Base-by-base conservation (phyloP, 768 basidiomycete species). In the Royoungia palumana region DNA sequence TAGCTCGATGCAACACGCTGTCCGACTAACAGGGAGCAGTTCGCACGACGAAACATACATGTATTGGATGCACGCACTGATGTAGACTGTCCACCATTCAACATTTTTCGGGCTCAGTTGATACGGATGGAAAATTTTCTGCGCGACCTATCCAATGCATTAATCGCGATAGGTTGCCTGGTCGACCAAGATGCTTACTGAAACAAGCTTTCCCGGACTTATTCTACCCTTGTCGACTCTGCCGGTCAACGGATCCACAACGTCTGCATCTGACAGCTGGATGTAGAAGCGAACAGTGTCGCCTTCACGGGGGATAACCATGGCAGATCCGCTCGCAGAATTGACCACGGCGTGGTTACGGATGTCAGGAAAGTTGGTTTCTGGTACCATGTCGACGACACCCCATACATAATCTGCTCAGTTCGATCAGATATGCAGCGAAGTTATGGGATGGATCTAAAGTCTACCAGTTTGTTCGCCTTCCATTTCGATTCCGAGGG, bases 331-430 rank as follows among this genome's bases (percentile, higher is more conserved):
- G 41, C 78, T 74, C 34, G 74, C 72, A 0, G 87, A 88, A 64
- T 89, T 86, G 17, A 89, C 77, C 0, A 70, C 80, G 41, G 71
- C 71, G 53, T 72, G 75, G 47, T 81, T 82, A 17, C 87, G 80
- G 50, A 87, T 83, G 60, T 90, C 87, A 0, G 89, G 89, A 51
- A 89, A 87, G 60, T 89, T 72, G 2, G 87, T 88, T 17, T 82
- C 75, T 0, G 83, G 84, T 24, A 79, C 58, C 44, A 80, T 70
- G 64, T 90, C 90, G 17, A 90, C 67, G 4, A 92, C 89, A 3
- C 90, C 90, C 90, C 90, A 93, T 19, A 91, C 74, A 48, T 78
- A 85, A 44, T 90, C 83, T 68, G 73, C 75, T 39, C 16, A 14
- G 12, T 24, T 49, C 24, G 6, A 36, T 54, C 13, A 50, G 35